phyloP scores from a whole-genome alignment of 2,329 filamentous ascomycete species.

The Cladosporium cucumerinum region DNA sequence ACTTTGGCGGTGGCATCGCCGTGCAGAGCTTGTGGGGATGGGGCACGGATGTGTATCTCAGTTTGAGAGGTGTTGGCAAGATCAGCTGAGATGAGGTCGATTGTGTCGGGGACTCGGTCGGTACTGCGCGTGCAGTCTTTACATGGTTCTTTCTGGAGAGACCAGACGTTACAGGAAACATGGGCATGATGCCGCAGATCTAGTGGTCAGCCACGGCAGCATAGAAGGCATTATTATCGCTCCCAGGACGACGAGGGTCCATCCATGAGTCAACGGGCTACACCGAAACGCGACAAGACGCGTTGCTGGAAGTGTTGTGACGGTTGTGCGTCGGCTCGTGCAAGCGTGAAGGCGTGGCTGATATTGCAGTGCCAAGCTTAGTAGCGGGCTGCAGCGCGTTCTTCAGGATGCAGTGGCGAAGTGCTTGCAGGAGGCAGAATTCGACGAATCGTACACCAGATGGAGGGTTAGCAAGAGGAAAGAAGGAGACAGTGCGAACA shows the following conservation, averaged over 20 bases:
- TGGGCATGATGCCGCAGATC: background rate
- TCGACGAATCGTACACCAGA: background rate
- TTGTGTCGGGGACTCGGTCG: background rate
- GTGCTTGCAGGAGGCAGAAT: slow-evolving; percentile 11
- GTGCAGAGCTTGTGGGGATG: slow-evolving; percentile 96
- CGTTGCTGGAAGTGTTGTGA: background rate
- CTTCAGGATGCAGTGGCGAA: slow-evolving; percentile 14
- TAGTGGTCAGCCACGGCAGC: background rate
- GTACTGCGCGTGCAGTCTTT: background rate
- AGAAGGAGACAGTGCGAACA: background rate
- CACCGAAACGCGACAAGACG: background rate
- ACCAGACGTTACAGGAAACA: background rate
- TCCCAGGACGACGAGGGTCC: background rate
- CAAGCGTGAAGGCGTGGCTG: background rate
- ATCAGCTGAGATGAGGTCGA: slow-evolving; percentile 25
- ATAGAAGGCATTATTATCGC: background rate
- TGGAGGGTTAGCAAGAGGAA: background rate
- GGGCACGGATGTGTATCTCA: slow-evolving; percentile 70
- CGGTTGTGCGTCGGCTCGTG: background rate
- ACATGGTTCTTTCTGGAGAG: background rate
- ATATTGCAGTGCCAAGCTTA: slow-evolving; percentile 17
- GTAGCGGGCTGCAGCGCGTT: slow-evolving; percentile 5
- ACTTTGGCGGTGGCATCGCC: slow-evolving; percentile 91
- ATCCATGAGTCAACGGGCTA: background rate
- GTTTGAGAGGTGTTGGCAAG: slow-evolving; percentile 58